Base-by-base conservation (phyloP, 257 asterid genomes). In the Petrea volubilis region DNA sequence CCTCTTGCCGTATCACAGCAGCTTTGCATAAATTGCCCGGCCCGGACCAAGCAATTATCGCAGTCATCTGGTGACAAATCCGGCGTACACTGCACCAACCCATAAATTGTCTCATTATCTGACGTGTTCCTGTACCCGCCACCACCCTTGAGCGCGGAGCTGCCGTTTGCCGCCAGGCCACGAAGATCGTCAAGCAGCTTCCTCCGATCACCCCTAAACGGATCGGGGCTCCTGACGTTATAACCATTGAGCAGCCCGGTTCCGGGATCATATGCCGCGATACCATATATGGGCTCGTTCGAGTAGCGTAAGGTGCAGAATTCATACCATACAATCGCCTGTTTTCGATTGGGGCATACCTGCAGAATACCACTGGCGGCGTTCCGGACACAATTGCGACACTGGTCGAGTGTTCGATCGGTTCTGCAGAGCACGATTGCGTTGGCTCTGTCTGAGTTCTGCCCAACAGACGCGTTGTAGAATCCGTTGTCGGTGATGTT, bases 401-500 rank as follows among this genome's bases (percentile, higher is more conserved):
- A 77, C 75, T 67, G 68, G 2, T 27, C 34, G n/a, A 67, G 65
- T 50, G 59, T 49, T 17, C 2, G 49, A 18, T 77, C 78, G 68
- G 53, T 74, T 33, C 81, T 33, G 70, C 81, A 80, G 47, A 80
- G 79, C 31, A 51, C 77, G 0, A 71, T 0, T 24, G 70, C 82
- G 70, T 63, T 18, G 47, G 15, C 79, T 1, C 61, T 28, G 60
- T 78, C 68, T 0, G 52, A 66, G 24, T 2, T 25, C 55, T 3
- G 66, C 20, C 82, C 82, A 18, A 21, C 74, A 20, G 79, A 73
- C 1, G 79, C 56, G 20, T 28, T 27, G 74, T 28, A 24, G 79
- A 55, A 78, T 1, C 82, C 79, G 24, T 12, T 21, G 15, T 10
- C 49, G 74, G 4, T 29, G 44, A 78, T 61, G 69, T 62, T 78